Evolutionary conservation across 805 yeast species (phyloP), one percentile per base, ranked within the genome.

Genomic region (Yarrowia bubula): DNA sequence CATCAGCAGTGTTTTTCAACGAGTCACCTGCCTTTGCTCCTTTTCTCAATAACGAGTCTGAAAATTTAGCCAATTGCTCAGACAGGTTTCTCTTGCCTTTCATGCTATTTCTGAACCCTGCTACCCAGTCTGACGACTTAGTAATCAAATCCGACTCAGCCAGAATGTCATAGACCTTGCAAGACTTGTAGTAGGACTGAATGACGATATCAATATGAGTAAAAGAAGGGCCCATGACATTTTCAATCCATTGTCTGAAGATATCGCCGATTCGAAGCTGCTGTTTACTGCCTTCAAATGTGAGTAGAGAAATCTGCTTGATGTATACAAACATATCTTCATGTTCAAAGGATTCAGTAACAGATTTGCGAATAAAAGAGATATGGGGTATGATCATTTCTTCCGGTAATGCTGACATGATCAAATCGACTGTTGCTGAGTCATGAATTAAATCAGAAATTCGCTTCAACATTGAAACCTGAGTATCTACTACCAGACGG

Each of bases 21-120:
- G 43, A 15, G 11, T 43, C 63, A 37, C 62, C 60, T 11, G 42
- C 65, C 51, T 68, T 67, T 31, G 68, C 63, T 51, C 73, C 71
- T n/a, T 65, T 68, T 10, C 73, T 67, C 41, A 74, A 63, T 11
- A 74, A 53, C 35, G 69, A 69, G 60, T 75, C 77, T 10, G 68
- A 53, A 47, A 69, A 74, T 55, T 72, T 73, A 18, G 76, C 74
- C 50, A 74, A 64, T 42, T 65, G 65, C 55, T 73, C 76, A 7
- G 76, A 43, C 22, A 74, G 8, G 70, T 53, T 48, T 3, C 51
- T 17, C 10, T 58, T 58, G 13, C 61, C 61, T 38, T 31, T 39
- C 61, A 55, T 55, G 15, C 47, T 39, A 31, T 28, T 39, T 39
- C 61, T 41, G 61, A 55, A 55, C 38, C 61, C 61, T 8, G 61